Percentiles rank a stretch among this genome's conserved stretches.
Evolutionary conservation across 1,284 basidiomycete genomes (phyloP).

Genomic region (Boletus mariae): DNA sequence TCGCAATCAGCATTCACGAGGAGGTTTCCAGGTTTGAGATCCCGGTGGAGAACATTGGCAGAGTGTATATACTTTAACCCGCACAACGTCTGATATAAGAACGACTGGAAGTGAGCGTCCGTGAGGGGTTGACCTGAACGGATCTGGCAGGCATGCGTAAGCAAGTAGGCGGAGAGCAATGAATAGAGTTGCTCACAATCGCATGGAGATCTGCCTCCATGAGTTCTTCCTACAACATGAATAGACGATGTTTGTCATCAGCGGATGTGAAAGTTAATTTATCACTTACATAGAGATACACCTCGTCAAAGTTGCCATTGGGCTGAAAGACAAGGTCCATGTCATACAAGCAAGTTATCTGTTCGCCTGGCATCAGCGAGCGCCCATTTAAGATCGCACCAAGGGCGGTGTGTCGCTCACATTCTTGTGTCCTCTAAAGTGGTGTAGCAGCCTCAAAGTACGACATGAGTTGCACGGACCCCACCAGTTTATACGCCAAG

Average conservation of each 20-base stretch:
- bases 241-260: conserved; percentile 1
- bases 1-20: conserved; percentile 99
- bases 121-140: conserved; percentile 97
- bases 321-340: conserved; percentile 94
- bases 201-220: conserved; percentile 99
- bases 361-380: conserved; percentile 9
- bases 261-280: not conserved
- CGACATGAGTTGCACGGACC: conserved; percentile 8
- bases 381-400: not conserved
- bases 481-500: not conserved
- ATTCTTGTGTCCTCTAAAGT: conserved; percentile 97
- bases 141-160: conserved; percentile 53
- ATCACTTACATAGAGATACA: conserved; percentile 81
- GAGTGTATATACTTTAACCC: conserved; percentile 99
- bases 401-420: conserved; percentile 40
- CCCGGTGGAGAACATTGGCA: conserved; percentile 95
- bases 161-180: not conserved
- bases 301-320: conserved; percentile 89
- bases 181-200: conserved; percentile 57
- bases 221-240: conserved; percentile 72
- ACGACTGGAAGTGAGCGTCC: conserved; percentile 98
- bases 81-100: conserved; percentile 98
- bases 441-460: conserved; percentile 72
- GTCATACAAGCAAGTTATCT: conserved; percentile 93
- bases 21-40: conserved; percentile 94